phyloP scores from a whole-genome alignment of 2,329 filamentous ascomycete species.

The Plenodomus biglobosus region DNA sequence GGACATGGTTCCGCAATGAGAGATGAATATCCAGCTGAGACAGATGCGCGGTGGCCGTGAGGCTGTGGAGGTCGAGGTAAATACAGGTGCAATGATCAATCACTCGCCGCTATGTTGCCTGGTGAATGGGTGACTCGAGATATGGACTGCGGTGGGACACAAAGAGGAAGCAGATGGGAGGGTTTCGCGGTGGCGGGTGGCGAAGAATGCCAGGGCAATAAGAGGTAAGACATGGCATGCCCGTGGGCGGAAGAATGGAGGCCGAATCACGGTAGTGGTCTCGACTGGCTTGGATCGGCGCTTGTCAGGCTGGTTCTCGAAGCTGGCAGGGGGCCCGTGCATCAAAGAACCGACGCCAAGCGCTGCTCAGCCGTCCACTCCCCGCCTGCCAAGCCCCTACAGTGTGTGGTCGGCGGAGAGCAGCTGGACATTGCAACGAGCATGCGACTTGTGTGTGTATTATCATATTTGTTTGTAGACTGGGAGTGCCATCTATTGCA shows the following conservation, averaged over 20 bases:
- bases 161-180: not conserved
- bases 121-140: not conserved
- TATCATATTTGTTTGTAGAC: too few relatives aligned
- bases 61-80: not conserved
- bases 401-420: too few relatives aligned
- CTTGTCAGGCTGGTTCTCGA: too few relatives aligned
- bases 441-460: too few relatives aligned
- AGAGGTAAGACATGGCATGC: not conserved
- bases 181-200: too few relatives aligned
- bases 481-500: too few relatives aligned
- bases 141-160: constrained; percentile 5
- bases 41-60: not conserved
- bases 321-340: not conserved
- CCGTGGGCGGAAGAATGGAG: not conserved
- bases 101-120: too few relatives aligned
- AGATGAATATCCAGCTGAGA: not conserved
- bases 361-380: not conserved
- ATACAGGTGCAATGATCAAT: constrained; percentile 4
- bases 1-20: not conserved
- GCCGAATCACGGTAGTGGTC: not conserved
- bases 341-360: too few relatives aligned
- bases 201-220: too few relatives aligned
- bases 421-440: too few relatives aligned
- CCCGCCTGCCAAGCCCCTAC: constrained; percentile 3
- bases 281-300: too few relatives aligned